Base-by-base conservation (phyloP, 352 stramenopile species). In the Globisporangium emineosum region DNA sequence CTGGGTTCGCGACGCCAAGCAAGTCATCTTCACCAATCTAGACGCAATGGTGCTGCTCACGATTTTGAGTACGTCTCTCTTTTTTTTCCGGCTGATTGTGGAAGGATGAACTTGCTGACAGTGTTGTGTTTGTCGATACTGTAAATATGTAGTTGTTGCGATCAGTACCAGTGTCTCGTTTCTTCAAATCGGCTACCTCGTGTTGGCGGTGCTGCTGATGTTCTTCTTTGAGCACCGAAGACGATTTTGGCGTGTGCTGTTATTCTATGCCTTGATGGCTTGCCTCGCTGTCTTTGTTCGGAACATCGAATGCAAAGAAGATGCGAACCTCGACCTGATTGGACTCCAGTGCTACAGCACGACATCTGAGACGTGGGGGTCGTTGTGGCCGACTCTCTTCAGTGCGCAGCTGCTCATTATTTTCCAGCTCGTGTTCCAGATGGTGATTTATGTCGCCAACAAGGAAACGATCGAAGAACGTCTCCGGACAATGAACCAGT, bases 401-500 rank as follows among this genome's bases (percentile, higher is more conserved):
- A 91, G 73, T 30, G 84, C 87, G 0, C 87, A 96, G 56, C 74
- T 96, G 29, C 58, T 93, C 9, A 91, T 96, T 53, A 94, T 96
- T 32, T 77, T 90, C 19, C 83, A 94, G 64, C 55, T 96, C 13
- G 82, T 96, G 10, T 91, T 93, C 47, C 87, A 96, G 68, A 75
- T 96, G 25, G 84, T 94, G 53, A 86, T 96, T 6, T 96, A 96
- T 49, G 79, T 91, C 15, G 70, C 77, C 0, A 93, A 90, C 42
- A 86, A 77, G 17, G 71, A 90, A 23, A 82, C 73, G 1, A 90
- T 89, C 42, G 71, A 91, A 21, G 79, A 93, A 57, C 79, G 82
- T 0, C 71, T 91, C 23, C 67, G 70, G 25, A 91, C 77, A 0
- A 79, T 89, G 47, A 68, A 89, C 7, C 65, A 90, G 51, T 71